phyloP scores from a whole-genome alignment of 177 flowering plant genomes.

The Vitis hybrid region DNA sequence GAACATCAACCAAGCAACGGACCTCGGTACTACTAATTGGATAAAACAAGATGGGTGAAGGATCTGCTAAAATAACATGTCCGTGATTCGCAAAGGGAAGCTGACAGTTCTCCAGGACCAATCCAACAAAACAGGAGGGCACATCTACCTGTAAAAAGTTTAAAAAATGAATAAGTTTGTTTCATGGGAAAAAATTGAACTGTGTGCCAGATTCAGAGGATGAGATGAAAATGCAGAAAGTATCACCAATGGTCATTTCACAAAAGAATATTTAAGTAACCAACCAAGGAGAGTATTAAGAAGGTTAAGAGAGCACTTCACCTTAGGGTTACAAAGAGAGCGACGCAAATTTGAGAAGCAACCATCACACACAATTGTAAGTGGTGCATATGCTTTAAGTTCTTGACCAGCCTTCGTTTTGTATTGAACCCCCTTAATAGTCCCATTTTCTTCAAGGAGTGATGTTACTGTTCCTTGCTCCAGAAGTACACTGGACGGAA shows the following conservation, averaged over 20 bases:
- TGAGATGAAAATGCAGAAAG: not conserved
- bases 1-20: constrained; percentile 57
- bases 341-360: constrained; percentile 66
- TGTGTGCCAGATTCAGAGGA: not conserved
- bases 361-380: constrained; percentile 61
- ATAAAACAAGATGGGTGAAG: constrained; percentile 50
- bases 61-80: constrained; percentile 51
- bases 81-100: constrained; percentile 55
- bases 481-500: constrained; percentile 29
- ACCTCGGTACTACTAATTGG: constrained; percentile 50
- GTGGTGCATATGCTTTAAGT: constrained; percentile 43
- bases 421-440: constrained; percentile 48
- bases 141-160: constrained; percentile 36
- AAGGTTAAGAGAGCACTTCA: constrained; percentile 12
- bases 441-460: constrained; percentile 54
- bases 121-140: constrained; percentile 51
- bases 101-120: constrained; percentile 44
- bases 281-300: too few species aligned
- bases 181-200: not conserved
- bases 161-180: not conserved
- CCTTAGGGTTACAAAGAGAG: constrained; percentile 57
- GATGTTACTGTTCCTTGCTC: constrained; percentile 60
- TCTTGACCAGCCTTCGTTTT: constrained; percentile 45
- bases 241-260: too few species aligned
- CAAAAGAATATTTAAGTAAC: too few species aligned